phyloP scores from a whole-genome alignment of 129 eudicot genomes.

The Rutidosis leptorrhynchoides region DNA sequence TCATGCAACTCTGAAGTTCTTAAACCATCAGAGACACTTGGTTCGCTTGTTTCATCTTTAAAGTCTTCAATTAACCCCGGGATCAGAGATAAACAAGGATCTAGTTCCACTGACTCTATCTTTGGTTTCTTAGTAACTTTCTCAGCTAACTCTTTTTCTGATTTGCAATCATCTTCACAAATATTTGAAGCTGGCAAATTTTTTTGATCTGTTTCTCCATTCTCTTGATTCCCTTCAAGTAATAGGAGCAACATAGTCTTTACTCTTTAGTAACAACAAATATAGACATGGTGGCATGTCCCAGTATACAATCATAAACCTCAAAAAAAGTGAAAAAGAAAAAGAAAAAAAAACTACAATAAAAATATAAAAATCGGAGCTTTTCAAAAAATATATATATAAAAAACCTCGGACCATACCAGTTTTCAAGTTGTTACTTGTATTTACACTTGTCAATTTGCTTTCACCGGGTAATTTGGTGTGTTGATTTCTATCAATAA shows the following conservation, averaged over 20 bases:
- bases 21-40: conserved; percentile 28
- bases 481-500: conserved; percentile 46
- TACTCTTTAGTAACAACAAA: conserved; percentile 14
- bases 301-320: conserved; percentile 9
- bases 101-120: conserved; percentile 37
- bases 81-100: conserved; percentile 33
- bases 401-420: conserved; percentile 28
- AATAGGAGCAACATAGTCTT: conserved; percentile 19
- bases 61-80: conserved; percentile 25
- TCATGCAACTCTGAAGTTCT: conserved; percentile 19
- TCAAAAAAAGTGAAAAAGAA: neutral
- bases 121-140: conserved; percentile 31
- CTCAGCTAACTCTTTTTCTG: conserved; percentile 30
- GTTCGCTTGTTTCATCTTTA: conserved; percentile 28
- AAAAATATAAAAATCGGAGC: too few relatives aligned
- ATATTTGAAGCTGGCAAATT: conserved; percentile 22
- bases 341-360: too few relatives aligned
- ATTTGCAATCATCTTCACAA: conserved; percentile 22
- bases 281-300: conserved; percentile 21
- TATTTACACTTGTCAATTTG: conserved; percentile 32
- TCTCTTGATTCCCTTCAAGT: conserved; percentile 34
- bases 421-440: conserved; percentile 15
- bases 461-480: conserved; percentile 28
- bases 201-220: conserved; percentile 26
- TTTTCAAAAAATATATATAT: too few relatives aligned